Evolutionary conservation across 805 yeast species (phyloP).

Genomic region (Torulaspora gathmanii): DNA sequence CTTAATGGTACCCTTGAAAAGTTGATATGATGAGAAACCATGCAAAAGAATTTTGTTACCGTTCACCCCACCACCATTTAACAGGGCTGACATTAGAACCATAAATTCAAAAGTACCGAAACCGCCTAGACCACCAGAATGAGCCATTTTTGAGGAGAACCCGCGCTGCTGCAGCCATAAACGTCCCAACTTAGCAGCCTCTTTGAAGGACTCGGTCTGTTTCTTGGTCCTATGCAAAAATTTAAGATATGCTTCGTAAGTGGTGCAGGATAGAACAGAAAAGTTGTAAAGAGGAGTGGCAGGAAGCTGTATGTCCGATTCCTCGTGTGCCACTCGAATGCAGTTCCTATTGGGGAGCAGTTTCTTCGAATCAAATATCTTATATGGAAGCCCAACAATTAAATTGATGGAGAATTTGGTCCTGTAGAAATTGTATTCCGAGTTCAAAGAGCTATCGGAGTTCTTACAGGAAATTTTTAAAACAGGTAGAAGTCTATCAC

Average conservation of each 20-base stretch:
- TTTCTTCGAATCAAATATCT: slow-evolving; percentile 68
- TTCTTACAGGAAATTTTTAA: slow-evolving; percentile 52
- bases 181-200: slow-evolving; percentile 81
- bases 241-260: slow-evolving; percentile 66
- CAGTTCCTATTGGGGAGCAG: slow-evolving; percentile 77
- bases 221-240: slow-evolving; percentile 71
- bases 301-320: slow-evolving; percentile 46
- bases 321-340: slow-evolving; percentile 59
- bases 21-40: slow-evolving; percentile 90
- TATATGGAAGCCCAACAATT: slow-evolving; percentile 66
- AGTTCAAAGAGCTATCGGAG: slow-evolving; percentile 11
- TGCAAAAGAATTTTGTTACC: slow-evolving; percentile 74
- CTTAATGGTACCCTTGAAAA: slow-evolving; percentile 82
- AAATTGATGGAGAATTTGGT: slow-evolving; percentile 70
- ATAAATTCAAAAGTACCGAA: slow-evolving; percentile 93
- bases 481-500: slow-evolving; percentile 72
- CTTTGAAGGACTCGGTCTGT: slow-evolving; percentile 73
- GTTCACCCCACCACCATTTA: slow-evolving; percentile 74
- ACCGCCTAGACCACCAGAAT: slow-evolving; percentile 55
- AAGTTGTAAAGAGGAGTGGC: slow-evolving; percentile 82
- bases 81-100: slow-evolving; percentile 68
- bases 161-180: slow-evolving; percentile 91
- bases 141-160: slow-evolving; percentile 53
- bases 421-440: slow-evolving; percentile 55
- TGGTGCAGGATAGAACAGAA: slow-evolving; percentile 63